Base-by-base conservation (phyloP, 2,329 filamentous ascomycete genomes). In the Curvularia eragrostidis region DNA sequence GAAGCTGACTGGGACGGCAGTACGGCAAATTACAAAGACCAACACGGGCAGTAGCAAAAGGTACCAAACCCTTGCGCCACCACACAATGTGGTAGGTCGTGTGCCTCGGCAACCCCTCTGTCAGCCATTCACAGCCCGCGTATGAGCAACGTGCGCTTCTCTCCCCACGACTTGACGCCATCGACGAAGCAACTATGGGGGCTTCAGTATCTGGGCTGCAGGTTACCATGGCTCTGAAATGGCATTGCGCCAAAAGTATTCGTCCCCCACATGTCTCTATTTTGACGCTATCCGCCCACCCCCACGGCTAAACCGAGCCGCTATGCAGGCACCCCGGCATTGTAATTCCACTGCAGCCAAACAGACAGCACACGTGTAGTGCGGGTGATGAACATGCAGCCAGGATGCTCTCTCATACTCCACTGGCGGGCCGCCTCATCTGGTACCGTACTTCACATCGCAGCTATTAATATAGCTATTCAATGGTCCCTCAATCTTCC, bases 81-180 rank as follows among this genome's bases (percentile, higher is more conserved):
- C 26, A 23, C 61, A 64, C n/a, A 26, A 57, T 52, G 23, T 5
- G 50, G 61, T 23, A 62, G 56, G 48, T 30, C 43, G 57, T 49
- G 34, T 23, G 32, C 46, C 52, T 50, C 47, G 49, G 41, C 47
- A 48, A 41, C 51, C 48, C 34, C 52, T 44, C 56, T 19, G 26
- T 28, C 56, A 59, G 50, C 65, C 62, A 69, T 62, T 67, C 61
- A 69, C 59, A 41, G 21, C 36, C 26, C 15, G 18, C 36, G 38
- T 44, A 28, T 12, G 8, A 50, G 21, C 54, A 67, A 67, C 63
- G 65, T 69, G 66, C 56, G 63, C 47, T 48, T 8, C 10, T 36
- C 30, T 18, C 36, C 28, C 38, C 48, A 21, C 12, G 42, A 15
- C 41, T 32, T 52, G 21, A 42, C 51, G 36, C 51, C 50, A 24